Conservation (phyloP, 306 rosid genomes). For the Acacia melanoxylon region DNA sequence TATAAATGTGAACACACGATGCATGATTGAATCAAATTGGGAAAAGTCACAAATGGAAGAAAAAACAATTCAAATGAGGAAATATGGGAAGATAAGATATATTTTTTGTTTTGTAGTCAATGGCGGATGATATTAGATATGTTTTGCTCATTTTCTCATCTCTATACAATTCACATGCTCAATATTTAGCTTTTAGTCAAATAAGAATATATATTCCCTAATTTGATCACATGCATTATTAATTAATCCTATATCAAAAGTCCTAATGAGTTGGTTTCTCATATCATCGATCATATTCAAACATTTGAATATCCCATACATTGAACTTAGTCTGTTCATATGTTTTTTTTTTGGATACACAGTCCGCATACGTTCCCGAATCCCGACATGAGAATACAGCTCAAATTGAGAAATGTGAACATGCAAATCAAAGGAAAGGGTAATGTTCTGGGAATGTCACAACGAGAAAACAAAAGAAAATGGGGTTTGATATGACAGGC, state of each 20-base stretch:
- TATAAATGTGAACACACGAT: not conserved
- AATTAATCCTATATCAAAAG: no score
- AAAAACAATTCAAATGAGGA: no score
- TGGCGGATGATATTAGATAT: not conserved
- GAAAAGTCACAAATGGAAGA: no score
- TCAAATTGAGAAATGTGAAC: not conserved
- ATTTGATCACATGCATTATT: no score
- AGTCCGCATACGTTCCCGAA: not conserved
- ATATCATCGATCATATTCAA: no score
- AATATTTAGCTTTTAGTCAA: not conserved
- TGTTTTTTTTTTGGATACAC: no score
- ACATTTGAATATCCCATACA: not conserved
- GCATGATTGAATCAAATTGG: not conserved
- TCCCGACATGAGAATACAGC: not conserved
- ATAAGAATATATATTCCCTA: not conserved
- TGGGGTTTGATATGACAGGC: not conserved
- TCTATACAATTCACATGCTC: not conserved
- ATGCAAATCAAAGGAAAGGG: not conserved
- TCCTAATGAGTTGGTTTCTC: not conserved
- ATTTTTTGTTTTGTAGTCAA: not conserved
- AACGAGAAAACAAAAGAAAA: not conserved
- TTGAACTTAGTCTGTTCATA: no score
- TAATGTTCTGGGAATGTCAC: not conserved
- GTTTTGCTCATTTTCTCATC: not conserved
- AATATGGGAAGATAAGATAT: no score